Percentiles rank a stretch among this genome's conserved stretches.
These are phyloP conservation scores for Buddleja alternifolia DNA, from an alignment of 257 asterid genomes.

Conservation along the genomic window DNA sequence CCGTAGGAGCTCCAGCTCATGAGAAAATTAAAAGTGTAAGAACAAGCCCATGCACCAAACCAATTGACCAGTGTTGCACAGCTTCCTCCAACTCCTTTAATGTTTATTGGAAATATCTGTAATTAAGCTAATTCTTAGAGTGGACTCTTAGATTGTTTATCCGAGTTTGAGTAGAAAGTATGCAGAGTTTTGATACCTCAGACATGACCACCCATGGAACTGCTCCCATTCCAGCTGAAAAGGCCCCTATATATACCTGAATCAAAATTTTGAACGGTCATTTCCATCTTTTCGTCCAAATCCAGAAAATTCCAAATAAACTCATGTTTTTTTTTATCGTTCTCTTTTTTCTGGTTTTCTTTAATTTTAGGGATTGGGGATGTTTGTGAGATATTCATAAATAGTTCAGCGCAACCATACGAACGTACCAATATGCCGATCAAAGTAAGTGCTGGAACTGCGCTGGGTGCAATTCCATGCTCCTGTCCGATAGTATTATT, in stretches of 20 bases:
- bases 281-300: no score
- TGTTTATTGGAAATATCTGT: slow-evolving; percentile 89
- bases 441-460: slow-evolving; percentile 77
- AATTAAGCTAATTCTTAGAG: slow-evolving; percentile 11
- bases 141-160: neutral
- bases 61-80: slow-evolving; percentile 87
- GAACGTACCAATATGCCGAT: slow-evolving; percentile 78
- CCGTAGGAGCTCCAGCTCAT: slow-evolving; percentile 92
- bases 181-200: slow-evolving; percentile 56
- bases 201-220: slow-evolving; percentile 99
- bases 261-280: no score
- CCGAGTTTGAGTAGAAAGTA: neutral
- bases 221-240: slow-evolving; percentile 97
- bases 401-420: neutral
- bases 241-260: slow-evolving; percentile 81
- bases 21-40: slow-evolving; percentile 90
- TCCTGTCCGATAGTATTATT: slow-evolving; percentile 52
- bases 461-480: slow-evolving; percentile 56
- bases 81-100: slow-evolving; percentile 95
- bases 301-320: slow-evolving; percentile 25
- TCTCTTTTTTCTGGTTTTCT: neutral
- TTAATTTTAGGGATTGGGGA: neutral
- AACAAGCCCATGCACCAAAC: slow-evolving; percentile 94
- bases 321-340: neutral
- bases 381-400: no score